phyloP scores from a whole-genome alignment of 2,329 filamentous ascomycete genomes.

The Beauveria sp. region DNA sequence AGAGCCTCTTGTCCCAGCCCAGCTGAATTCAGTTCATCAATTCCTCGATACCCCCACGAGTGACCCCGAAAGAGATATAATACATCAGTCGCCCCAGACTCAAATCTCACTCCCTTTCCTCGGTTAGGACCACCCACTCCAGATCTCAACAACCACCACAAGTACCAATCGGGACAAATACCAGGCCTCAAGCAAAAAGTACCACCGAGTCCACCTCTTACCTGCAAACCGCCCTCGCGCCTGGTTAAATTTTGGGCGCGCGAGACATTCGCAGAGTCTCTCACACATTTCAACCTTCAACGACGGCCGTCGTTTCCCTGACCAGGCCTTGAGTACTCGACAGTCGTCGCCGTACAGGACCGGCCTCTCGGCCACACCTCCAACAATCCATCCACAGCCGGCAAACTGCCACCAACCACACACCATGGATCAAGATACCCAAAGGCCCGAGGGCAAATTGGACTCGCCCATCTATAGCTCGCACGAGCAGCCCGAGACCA shows the following conservation, averaged over 20 bases:
- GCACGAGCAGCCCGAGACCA: not conserved
- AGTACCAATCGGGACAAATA: not conserved
- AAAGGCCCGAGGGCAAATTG: not conserved
- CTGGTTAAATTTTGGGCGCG: not conserved
- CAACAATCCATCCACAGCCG: not conserved
- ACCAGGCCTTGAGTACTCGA: not conserved
- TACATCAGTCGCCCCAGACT: not conserved
- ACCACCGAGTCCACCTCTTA: conserved; percentile 1
- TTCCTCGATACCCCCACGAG: not conserved
- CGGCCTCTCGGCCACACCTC: not conserved
- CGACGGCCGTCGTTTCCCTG: not conserved
- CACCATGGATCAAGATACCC: not conserved
- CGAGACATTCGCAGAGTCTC: not conserved
- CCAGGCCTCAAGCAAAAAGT: not conserved
- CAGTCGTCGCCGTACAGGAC: not conserved
- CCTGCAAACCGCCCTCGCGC: not conserved
- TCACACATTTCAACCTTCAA: not conserved
- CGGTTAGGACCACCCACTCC: not conserved
- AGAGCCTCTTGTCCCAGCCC: not conserved
- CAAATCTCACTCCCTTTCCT: not conserved
- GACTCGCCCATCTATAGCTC: conserved; percentile 2
- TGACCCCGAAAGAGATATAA: no score
- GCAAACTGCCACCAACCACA: not conserved
- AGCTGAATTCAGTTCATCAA: not conserved
- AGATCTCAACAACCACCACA: not conserved